Base-by-base conservation (phyloP, 176 grass and related monocot species). In the Saccharum spontaneum region DNA sequence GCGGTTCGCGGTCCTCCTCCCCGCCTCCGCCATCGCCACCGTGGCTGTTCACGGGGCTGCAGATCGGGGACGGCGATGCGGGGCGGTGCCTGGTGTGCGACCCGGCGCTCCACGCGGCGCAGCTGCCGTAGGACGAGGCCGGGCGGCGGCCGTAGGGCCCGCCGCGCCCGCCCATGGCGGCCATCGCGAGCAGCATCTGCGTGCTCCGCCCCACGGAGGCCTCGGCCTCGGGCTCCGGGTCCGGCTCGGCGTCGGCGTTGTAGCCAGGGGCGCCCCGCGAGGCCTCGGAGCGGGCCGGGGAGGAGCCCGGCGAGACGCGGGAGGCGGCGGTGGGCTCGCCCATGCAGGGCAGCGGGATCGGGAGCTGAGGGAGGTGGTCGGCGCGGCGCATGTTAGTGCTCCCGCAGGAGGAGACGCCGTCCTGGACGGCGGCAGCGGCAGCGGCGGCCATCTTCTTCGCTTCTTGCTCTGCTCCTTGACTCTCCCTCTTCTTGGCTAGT, bases 11-110 rank as follows among this genome's bases (percentile, higher is more conserved):
- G 70, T 38, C 81, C 43, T 18, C 71, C 33, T 20, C 50, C 50
- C 2, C 18, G 2, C 54, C 28, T 28, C 28, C 28, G 28, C 28
- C 28, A 1, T 28, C 76, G 7, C 78, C 59, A 1, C 59, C 86
- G 41, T 33, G 77, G 73, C 85, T 84, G 71, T 57, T 92, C 16
- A 90, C 88, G 55, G 93, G 88, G 79, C 93, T 95, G 78, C 90
- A 95, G 57, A 95, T 82, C n/a, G 93, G 93, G 54, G 88, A 95
- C 1, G 93, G 93, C 10, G 93, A 90, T 11, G 83, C 75, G 22
- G 93, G 90, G 69, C 93, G 75, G 84, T 92, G 86, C 30, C 82
- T 39, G 73, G 79, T 88, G 73, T 89, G 86, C 45, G 90, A 88
- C 6, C 86, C 90, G 39, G 83, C 82, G 78, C 86, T 91, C 86